These are phyloP conservation scores for Fusarium graminum DNA, from an alignment of 2,329 filamentous ascomycete genomes.

Conservation along the genomic window DNA sequence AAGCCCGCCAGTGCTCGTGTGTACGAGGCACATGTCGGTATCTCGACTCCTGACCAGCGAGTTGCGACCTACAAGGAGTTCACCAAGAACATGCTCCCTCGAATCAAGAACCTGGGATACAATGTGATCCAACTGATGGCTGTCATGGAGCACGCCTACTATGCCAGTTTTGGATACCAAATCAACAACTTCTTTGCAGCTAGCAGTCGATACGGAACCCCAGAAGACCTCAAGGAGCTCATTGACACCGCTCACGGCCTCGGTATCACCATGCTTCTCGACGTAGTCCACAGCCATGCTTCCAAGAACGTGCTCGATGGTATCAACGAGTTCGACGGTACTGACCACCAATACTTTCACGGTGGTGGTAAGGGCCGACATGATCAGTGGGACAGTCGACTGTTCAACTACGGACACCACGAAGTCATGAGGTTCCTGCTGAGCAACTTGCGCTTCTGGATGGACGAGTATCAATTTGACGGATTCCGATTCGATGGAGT, in stretches of 20 bases:
- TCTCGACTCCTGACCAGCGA: constrained; percentile 88
- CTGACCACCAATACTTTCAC: constrained; percentile 97
- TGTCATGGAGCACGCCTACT: constrained; percentile 99
- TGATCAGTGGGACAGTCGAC: constrained; percentile 93
- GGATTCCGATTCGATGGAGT: constrained; percentile 98
- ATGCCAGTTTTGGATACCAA: constrained; percentile 98
- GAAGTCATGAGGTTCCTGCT: constrained; percentile 96
- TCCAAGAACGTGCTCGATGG: constrained; percentile 98
- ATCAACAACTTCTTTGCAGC: constrained; percentile 99
- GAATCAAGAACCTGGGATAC: constrained; percentile 91
- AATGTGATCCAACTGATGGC: constrained; percentile 99
- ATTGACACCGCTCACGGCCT: constrained; percentile 94
- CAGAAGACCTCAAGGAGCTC: constrained; percentile 95
- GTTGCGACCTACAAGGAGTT: constrained; percentile 99
- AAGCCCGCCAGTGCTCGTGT: constrained; percentile 90
- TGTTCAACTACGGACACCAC: constrained; percentile 97
- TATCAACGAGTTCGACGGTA: constrained; percentile 94
- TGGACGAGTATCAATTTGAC: constrained; percentile 97
- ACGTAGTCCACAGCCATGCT: constrained; percentile 97
- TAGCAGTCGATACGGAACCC: constrained; percentile 92
- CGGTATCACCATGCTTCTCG: constrained; percentile 90
- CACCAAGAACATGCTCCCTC: constrained; percentile 88
- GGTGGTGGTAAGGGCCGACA: constrained; percentile 85
- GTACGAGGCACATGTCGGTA: constrained; percentile 99
- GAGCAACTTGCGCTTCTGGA: constrained; percentile 97